Evolutionary conservation across 768 basidiomycete genomes (phyloP).

Genomic region (Daedalea quercina): DNA sequence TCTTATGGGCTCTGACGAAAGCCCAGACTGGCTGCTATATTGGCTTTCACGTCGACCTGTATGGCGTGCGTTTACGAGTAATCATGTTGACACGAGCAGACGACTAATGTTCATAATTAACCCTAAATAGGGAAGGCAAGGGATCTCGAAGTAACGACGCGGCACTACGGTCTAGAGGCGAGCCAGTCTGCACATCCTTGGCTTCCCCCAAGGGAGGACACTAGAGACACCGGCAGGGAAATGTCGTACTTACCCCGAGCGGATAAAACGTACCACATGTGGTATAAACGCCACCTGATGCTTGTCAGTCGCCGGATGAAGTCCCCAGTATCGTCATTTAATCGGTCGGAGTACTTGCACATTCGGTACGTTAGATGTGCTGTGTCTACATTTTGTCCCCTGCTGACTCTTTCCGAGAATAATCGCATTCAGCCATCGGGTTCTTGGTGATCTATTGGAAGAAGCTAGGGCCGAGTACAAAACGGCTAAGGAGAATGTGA

Average conservation of each 20-base stretch:
- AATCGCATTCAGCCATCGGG: background rate
- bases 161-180: background rate
- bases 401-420: background rate
- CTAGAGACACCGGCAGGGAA: background rate
- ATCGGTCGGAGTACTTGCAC: background rate
- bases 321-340: background rate
- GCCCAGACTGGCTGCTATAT: background rate
- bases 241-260: background rate
- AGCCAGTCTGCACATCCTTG: background rate
- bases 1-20: background rate
- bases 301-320: background rate
- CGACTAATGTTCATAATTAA: background rate
- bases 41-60: background rate
- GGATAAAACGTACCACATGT: background rate
- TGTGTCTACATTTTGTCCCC: background rate
- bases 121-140: background rate
- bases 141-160: background rate
- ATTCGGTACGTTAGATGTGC: background rate
- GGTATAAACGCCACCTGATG: background rate
- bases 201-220: background rate
- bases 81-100: too few relatives aligned
- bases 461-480: conserved; percentile 48
- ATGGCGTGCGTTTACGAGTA: background rate
- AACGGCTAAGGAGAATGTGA: conserved; percentile 40
- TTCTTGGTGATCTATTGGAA: conserved; percentile 40